Evolutionary conservation across 176 grass and related monocot genomes (phyloP), one percentile per base, ranked within the genome.

Genomic region (Leersia perrieri): DNA sequence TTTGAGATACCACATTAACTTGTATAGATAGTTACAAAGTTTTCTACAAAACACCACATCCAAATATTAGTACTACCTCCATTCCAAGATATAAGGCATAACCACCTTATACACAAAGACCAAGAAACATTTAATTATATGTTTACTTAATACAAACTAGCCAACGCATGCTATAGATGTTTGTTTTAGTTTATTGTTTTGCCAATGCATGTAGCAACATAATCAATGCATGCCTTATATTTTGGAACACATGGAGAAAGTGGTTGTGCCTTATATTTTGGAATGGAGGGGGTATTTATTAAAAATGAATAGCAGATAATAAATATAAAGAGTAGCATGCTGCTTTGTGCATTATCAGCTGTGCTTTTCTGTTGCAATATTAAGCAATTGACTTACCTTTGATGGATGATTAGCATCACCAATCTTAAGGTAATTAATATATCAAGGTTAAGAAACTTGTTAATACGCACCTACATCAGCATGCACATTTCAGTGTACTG

Each of bases 281-380:
- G n/a, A n/a, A n/a, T n/a, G n/a, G n/a, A n/a, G n/a, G n/a, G n/a
- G n/a, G n/a, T 74, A 8, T 82, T 68, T 63, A 61, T 28, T 5
- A 41, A 74, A 78, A 66, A 25, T 9, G 41, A 40, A 66, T 41
- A 25, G 28, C 20, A 82, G 23, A 71, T 68, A 39, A 62, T 53
- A 53, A 53, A 39, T 82, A 41, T 26, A 55, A 74, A 64, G 38
- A 49, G 32, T 39, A 72, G 18, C 53, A 87, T 77, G 65, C 14
- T 26, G 26, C 22, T 31, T 76, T 83, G 13, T 68, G 12, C 22
- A 33, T 9, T 85, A 49, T 73, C 69, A 57, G 13, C 22, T 75
- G 28, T 57, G 73, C 9, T 86, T 5, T 44, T 75, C 58, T 27
- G 57, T 15, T 64, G 34, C 65, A 33, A 18, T 64, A 25, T 80